Base-by-base conservation (phyloP, 106 monocot genomes). In the Dioscorea dumetorum region DNA sequence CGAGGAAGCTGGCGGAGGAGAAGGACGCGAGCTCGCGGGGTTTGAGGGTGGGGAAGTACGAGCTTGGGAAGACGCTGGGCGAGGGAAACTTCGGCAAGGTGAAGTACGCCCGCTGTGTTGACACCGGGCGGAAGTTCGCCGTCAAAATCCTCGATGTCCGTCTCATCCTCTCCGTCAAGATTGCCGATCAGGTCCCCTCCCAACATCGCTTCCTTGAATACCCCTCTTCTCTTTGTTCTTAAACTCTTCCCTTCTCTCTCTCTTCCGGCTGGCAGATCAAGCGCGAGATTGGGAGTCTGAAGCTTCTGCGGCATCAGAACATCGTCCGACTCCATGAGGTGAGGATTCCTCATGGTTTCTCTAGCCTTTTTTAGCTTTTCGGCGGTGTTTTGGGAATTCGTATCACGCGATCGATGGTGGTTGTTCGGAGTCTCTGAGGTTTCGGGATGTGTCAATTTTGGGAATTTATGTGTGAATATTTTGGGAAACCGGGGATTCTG, bases 231-330 rank as follows among this genome's bases (percentile, higher is more conserved):
- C 0, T 8, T 6, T 1, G 10, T 8, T 41, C 41, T 41, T 41
- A 8, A 41, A 41, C 41, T 41, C 10, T 41, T 41, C 10, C 41
- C 10, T 31, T 4, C 32, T 73, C 54, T 54, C 11, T 22, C 7
- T 50, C 24, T 54, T 73, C 41, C 6, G 58, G 34, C 5, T 53
- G 19, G 49, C 72, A 88, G 92, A 88, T 93, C 50, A 85, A 81
- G 78, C 80, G 88, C 70, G 92, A 93, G 83, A 93, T 93, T 34
- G 85, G 74, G 63, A 93, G 88, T 58, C 58, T 93, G 85, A 90
- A 90, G 79, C 78, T 89, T 65, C 74, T 89, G 62, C 79, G 71
- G 64, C 88, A 89, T 77, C 88, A 88, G 22, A 88, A 93, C 56
- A 88, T 93, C 60, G 92, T 87, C 62, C 79, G 81, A 9, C 60